Conservation (phyloP, 225 moss, liverwort and hornwort species). For the Straminergon stramineum region DNA sequence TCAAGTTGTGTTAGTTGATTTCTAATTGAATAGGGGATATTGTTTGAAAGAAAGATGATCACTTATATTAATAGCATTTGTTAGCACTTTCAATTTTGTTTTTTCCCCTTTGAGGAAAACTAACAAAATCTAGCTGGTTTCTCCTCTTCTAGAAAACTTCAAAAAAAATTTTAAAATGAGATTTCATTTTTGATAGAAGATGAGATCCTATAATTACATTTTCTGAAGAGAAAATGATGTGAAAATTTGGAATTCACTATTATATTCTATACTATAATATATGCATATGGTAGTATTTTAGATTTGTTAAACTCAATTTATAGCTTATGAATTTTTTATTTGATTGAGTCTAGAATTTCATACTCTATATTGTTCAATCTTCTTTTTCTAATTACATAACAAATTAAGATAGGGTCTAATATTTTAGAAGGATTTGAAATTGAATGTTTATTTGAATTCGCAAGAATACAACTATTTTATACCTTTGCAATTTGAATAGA, state of each 20-base stretch:
- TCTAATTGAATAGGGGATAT: background rate
- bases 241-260: background rate
- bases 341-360: background rate
- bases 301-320: background rate
- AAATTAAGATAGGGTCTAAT: too few species aligned
- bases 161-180: background rate
- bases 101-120: background rate
- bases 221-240: background rate
- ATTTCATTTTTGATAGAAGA: background rate
- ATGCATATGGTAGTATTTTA: rapidly evolving
- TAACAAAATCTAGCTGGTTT: background rate
- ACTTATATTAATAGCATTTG: background rate
- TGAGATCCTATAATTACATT: background rate
- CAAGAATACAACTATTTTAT: background rate
- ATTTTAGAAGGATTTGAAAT: background rate
- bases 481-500: background rate
- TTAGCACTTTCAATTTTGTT: background rate
- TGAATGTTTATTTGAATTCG: background rate
- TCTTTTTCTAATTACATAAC: background rate
- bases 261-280: background rate
- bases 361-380: background rate
- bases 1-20: background rate
- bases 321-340: background rate
- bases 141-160: background rate
- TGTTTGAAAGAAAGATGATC: background rate